Evolutionary conservation across 225 moss, liverwort and hornwort species (phyloP), one percentile per base, ranked within the genome.

Genomic region (Takakia lepidozioides): DNA sequence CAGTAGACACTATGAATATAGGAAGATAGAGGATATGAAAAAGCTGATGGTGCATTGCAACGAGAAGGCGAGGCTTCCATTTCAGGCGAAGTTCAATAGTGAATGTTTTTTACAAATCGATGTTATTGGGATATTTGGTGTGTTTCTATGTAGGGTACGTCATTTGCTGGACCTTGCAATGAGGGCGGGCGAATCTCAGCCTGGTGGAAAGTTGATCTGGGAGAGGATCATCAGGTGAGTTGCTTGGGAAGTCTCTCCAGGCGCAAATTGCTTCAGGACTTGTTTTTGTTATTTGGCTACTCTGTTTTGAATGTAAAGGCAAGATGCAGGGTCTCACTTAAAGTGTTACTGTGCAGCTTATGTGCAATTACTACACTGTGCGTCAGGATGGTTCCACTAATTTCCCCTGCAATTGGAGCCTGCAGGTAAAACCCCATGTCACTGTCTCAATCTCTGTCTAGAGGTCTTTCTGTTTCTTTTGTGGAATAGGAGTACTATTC

Each of bases 171-270:
- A 27, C 90, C 98, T 49, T 83, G 80, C 59, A 73, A 52, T 32
- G 74, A 62, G 29, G 63, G 52, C 49, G 91, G 87, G 47, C 39
- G 58, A 21, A 72, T 69, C 57, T 81, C 87, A 58, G 87, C 98
- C 25, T 98, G 98, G 98, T 98, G 98, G 98, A 98, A 91, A 72
- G 78, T 85, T 19, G 98, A 98, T 70, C 73, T 98, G 24, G 98
- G 98, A 52, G 63, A 72, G 30, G 71, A 81, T 55, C 87, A 87
- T 50, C 75, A 91, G 85, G 98, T 98, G 18, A 55, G 38, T 22
- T 23, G 45, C 17, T 43, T 55, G 4, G n/a, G 29, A 50, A 25
- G 18, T 48, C 17, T 37, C 23, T 42, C 34, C 58, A 8, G 44
- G 34, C 22, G 18, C n/a, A 39, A 41, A 34, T 38, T 54, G 43